These are phyloP conservation scores for Cladorrhinum samala DNA, from an alignment of 495 filamentous ascomycete genomes.

Conservation along the genomic window DNA sequence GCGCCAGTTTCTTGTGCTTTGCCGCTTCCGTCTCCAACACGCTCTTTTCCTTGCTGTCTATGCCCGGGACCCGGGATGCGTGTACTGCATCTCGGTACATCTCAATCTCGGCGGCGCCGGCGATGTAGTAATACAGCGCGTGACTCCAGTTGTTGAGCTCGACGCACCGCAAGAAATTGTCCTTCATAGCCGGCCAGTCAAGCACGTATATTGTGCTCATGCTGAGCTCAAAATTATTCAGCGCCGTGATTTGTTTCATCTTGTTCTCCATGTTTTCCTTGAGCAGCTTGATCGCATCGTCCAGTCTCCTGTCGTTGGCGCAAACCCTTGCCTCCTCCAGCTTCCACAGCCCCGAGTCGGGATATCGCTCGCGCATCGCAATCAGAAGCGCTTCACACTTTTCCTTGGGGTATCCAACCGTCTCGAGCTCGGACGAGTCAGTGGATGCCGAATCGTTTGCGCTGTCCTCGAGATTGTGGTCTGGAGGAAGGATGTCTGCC, in stretches of 20 bases:
- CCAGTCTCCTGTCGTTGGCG: conserved; percentile 59
- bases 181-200: conserved; percentile 61
- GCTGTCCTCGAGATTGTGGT: conserved; percentile 43
- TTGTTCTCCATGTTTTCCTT: conserved; percentile 52
- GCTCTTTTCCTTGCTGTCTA: conserved; percentile 33
- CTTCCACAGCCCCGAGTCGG: conserved; percentile 78
- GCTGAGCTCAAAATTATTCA: conserved; percentile 79
- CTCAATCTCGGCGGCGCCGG: conserved; percentile 69
- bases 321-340: conserved; percentile 83
- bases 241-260: conserved; percentile 76
- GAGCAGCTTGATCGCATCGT: conserved; percentile 62
- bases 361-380: conserved; percentile 71
- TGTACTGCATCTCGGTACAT: conserved; percentile 61
- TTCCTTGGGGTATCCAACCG: conserved; percentile 63
- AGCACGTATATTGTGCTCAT: conserved; percentile 75
- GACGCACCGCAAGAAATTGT: conserved; percentile 70
- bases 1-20: conserved; percentile 53
- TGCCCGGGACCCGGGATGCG: conserved; percentile 45
- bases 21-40: conserved; percentile 24
- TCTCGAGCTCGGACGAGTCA: conserved; percentile 32
- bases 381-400: conserved; percentile 62
- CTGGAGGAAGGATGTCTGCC: conserved; percentile 76
- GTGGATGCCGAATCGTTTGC: conserved; percentile 22
- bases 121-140: conserved; percentile 84
- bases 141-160: conserved; percentile 89